Percentiles rank a stretch among this genome's conserved stretches.
phyloP scores from a whole-genome alignment of 2,329 filamentous ascomycete species.

The Aquanectria penicillioides region DNA sequence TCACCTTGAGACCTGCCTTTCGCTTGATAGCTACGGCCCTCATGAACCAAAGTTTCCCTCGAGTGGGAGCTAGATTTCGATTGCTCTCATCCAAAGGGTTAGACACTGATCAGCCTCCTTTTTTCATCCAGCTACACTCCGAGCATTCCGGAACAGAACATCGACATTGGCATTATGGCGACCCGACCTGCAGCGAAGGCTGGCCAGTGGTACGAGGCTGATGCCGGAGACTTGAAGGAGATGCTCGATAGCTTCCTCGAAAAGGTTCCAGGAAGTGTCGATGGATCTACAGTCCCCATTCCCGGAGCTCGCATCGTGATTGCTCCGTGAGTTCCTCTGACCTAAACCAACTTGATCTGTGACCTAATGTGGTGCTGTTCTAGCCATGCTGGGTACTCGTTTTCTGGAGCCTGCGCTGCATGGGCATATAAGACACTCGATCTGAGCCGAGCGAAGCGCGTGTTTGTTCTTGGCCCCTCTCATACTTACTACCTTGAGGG shows the following conservation, averaged over 20 bases:
- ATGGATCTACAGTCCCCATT: slow-evolving; percentile 71
- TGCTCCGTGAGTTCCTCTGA: slow-evolving; percentile 76
- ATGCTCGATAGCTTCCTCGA: slow-evolving; percentile 82
- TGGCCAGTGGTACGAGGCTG: slow-evolving; percentile 84
- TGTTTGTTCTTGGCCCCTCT: slow-evolving; percentile 93
- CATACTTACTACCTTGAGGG: slow-evolving; percentile 85
- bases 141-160: too few relatives aligned
- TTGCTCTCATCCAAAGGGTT: too few relatives aligned
- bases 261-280: slow-evolving; percentile 73
- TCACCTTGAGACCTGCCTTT: not conserved
- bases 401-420: slow-evolving; percentile 90
- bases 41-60: not conserved
- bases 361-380: not conserved
- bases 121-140: too few relatives aligned
- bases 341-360: accelerated
- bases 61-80: too few relatives aligned
- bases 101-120: too few relatives aligned
- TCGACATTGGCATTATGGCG: slow-evolving; percentile 27
- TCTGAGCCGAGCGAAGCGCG: slow-evolving; percentile 81
- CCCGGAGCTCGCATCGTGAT: slow-evolving; percentile 85
- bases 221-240: slow-evolving; percentile 65
- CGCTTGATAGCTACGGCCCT: not conserved
- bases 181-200: slow-evolving; percentile 75
- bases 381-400: slow-evolving; percentile 93
- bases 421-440: slow-evolving; percentile 95